Base-by-base conservation (phyloP, 768 basidiomycete genomes). In the Symmetrospora coprosmae region DNA sequence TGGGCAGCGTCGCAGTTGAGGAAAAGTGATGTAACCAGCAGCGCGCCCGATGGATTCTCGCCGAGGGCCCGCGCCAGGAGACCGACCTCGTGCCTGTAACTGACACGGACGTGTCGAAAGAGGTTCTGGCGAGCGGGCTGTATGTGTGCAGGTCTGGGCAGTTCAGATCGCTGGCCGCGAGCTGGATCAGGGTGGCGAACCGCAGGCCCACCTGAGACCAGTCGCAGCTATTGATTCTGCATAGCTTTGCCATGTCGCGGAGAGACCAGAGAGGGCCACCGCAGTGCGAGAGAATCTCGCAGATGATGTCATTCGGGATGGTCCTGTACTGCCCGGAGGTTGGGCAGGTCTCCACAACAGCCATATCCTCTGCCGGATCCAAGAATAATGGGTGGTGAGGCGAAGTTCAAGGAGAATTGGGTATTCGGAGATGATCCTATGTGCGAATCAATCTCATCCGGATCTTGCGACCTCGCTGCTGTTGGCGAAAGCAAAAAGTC, bases 1-100 rank as follows among this genome's bases (percentile, higher is more conserved):
- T 55, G 52, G n/a, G 52, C 52, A 3, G 33, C 52, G 40, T 55
- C 52, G 7, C 52, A 33, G 23, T 55, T 55, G 34, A 55, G 30
- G 3, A 55, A 33, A 30, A 55, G 19, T 6, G 34, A 41, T 11
- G 13, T n/a, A 19, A 55, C 52, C 8, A 55, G 23, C 4, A 28
- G 6, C 16, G 37, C 52, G 31, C 13, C 40, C 14, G 37, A 28
- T 55, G 52, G 52, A 33, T 27, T 17, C 21, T 27, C 13, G 17
- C n/a, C 19, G 23, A 55, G 35, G 4, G 37, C 19, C 4, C 14
- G 9, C 8, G 39, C 27, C 38, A 55, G 52, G 14, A 6, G 27
- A 14, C 40, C 52, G 14, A 55, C 52, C 40, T 55, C 52, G 19
- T 37, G 6, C n/a, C 52, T 33, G 40, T 55, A 55, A 28, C 40